Evolutionary conservation across 179 eudicot species (phyloP).

Genomic region (Camellia oleifera): DNA sequence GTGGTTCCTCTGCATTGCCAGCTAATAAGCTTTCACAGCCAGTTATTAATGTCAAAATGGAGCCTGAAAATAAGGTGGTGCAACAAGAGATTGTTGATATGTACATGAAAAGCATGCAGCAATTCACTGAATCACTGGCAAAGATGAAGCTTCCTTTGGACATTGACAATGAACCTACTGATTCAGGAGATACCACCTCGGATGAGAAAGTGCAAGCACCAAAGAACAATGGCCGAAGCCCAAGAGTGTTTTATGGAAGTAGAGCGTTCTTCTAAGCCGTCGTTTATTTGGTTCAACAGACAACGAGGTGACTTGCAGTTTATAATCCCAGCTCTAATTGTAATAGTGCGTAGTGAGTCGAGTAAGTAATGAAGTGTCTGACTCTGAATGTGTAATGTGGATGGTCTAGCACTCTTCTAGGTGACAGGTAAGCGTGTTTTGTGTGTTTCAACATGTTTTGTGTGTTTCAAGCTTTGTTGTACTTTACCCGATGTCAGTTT

Average conservation of each 20-base stretch:
- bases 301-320: neutral
- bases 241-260: slow-evolving; percentile 66
- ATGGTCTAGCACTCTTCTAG: neutral
- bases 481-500: neutral
- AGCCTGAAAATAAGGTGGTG: slow-evolving; percentile 50
- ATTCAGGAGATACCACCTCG: slow-evolving; percentile 38
- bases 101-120: slow-evolving; percentile 82
- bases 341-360: neutral
- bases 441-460: neutral
- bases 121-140: slow-evolving; percentile 64
- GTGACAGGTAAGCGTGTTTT: neutral
- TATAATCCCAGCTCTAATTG: neutral
- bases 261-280: slow-evolving; percentile 58
- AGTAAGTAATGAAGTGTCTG: slow-evolving; percentile 2
- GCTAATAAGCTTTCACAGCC: slow-evolving; percentile 20
- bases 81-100: slow-evolving; percentile 64
- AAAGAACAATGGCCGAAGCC: slow-evolving; percentile 36
- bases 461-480: slow-evolving; percentile 9
- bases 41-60: slow-evolving; percentile 29
- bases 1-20: slow-evolving; percentile 31
- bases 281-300: slow-evolving; percentile 17
- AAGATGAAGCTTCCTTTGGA: slow-evolving; percentile 72
- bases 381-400: neutral
- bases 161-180: slow-evolving; percentile 27
- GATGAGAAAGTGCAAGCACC: slow-evolving; percentile 44